phyloP scores from a whole-genome alignment of 768 basidiomycete species.

The Agrocybe chaxingu region DNA sequence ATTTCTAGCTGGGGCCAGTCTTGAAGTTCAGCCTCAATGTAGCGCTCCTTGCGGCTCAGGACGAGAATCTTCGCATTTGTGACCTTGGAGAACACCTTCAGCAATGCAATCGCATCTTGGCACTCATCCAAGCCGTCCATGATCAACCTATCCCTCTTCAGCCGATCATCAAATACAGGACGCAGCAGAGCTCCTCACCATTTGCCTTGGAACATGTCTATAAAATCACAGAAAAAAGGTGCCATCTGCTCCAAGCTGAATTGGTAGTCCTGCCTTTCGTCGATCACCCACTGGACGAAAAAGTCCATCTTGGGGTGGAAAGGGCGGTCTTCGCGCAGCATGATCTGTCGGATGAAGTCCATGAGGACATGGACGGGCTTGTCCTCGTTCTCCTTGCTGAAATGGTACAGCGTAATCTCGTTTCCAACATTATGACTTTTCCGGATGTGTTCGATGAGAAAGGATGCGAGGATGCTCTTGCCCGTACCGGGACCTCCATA shows the following conservation, averaged over 20 bases:
- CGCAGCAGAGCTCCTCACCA: background rate
- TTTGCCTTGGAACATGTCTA: background rate
- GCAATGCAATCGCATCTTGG: background rate
- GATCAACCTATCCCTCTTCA: background rate
- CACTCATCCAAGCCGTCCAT: constrained; percentile 4
- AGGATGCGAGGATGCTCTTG: constrained; percentile 3
- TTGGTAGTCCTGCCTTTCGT: constrained; percentile 2
- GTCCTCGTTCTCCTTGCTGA: constrained; percentile 2
- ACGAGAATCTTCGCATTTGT: constrained; percentile 2
- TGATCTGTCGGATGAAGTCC: constrained; percentile 1
- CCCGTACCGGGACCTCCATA: constrained; percentile 3
- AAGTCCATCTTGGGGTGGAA: background rate
- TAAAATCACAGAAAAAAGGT: constrained; percentile 1
- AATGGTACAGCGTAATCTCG: constrained; percentile 1
- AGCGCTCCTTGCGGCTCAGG: constrained; percentile 1
- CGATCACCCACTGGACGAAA: background rate
- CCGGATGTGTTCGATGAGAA: background rate
- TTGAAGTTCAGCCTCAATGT: background rate
- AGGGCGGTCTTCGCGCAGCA: background rate
- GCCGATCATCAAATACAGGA: background rate
- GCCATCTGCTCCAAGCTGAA: constrained; percentile 1
- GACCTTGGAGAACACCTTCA: background rate
- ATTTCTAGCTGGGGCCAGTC: background rate
- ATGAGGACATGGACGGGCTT: constrained; percentile 2
- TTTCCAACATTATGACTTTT: background rate